These are phyloP conservation scores for Nemania sp. DNA, from an alignment of 2,329 filamentous ascomycete genomes.

Conservation along the genomic window DNA sequence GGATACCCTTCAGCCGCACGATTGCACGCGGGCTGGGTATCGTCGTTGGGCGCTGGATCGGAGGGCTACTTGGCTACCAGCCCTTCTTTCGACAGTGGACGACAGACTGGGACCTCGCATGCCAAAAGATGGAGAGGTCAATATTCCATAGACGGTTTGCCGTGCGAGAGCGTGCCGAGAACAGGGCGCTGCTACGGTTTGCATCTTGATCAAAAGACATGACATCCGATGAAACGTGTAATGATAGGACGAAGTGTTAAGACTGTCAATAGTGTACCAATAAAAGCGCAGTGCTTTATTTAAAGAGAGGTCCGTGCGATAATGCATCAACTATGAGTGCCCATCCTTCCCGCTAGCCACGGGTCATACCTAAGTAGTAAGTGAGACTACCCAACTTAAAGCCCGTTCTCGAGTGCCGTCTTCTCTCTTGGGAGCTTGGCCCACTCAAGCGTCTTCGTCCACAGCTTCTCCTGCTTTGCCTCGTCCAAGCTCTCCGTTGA, in stretches of 20 bases:
- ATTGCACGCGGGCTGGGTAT: conserved; percentile 39
- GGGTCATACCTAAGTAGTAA: background rate
- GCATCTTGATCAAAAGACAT: background rate
- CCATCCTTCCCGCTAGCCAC: background rate
- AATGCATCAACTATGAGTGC: background rate
- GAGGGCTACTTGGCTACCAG: conserved; percentile 45
- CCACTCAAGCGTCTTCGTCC: conserved; percentile 35
- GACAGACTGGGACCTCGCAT: conserved; percentile 45
- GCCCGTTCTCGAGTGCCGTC: conserved; percentile 5
- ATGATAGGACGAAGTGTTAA: background rate
- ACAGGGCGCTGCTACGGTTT: background rate
- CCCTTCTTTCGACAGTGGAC: conserved; percentile 45
- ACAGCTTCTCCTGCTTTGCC: conserved; percentile 33
- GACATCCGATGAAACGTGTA: background rate
- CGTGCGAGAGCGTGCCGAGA: conserved; percentile 13
- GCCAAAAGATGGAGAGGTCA: conserved; percentile 41
- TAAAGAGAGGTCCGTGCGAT: too few species aligned
- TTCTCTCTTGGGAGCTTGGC: conserved; percentile 31
- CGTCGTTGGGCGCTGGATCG: conserved; percentile 46
- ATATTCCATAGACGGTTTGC: conserved; percentile 38
- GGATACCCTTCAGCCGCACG: conserved; percentile 43
- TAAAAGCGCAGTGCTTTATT: too few species aligned
- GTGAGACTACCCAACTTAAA: background rate
- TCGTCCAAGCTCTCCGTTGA: conserved; percentile 31
- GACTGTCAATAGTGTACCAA: background rate